Base-by-base conservation (phyloP, 805 yeast species). In the Lipomyces yamadae region DNA sequence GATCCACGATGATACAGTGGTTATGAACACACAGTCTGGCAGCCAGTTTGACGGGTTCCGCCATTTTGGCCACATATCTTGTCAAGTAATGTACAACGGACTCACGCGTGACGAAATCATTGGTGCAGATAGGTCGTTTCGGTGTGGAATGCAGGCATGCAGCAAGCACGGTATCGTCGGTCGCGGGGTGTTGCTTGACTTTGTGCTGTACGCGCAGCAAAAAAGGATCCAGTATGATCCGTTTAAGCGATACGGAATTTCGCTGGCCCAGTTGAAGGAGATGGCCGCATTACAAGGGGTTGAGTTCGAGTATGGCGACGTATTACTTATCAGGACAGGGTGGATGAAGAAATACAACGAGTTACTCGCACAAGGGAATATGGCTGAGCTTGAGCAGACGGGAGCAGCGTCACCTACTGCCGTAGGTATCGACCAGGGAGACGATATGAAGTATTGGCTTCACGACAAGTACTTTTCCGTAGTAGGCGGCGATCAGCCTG, bases 171-270 rank as follows among this genome's bases (percentile, higher is more conserved):
- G 80, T 2, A 76, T 77, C 48, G 78, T 74, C 24, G 77, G 78
- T 8, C 70, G 80, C 13, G 80, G 80, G 2, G 77, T 77, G 15
- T 66, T 77, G 39, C 62, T 77, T 2, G 80, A 77, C 69, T 77
- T 74, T 61, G 77, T 76, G 15, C 56, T 62, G 6, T 77, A 73
- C 71, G 78, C 78, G 0, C 69, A 74, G 54, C 70, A 66, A 33
- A 68, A 70, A 33, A 75, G 77, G 5, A 71, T 73, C 33, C 60
- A 72, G 56, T 77, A 72, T 63, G 71, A 72, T 48, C 70, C 76
- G 37, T 75, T 77, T 60, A 62, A 69, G 18, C 50, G 66, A 11
- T 72, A 74, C 65, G 70, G 69, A n/a, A 73, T 77, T 58, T 63
- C 72, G 24, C 66, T 74, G 6, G 65, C 59, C 8, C 75, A 74